Evolutionary conservation across 116 monocot species (phyloP), one percentile per base, ranked within the genome.

Genomic region (Dioscorea cayenensis): DNA sequence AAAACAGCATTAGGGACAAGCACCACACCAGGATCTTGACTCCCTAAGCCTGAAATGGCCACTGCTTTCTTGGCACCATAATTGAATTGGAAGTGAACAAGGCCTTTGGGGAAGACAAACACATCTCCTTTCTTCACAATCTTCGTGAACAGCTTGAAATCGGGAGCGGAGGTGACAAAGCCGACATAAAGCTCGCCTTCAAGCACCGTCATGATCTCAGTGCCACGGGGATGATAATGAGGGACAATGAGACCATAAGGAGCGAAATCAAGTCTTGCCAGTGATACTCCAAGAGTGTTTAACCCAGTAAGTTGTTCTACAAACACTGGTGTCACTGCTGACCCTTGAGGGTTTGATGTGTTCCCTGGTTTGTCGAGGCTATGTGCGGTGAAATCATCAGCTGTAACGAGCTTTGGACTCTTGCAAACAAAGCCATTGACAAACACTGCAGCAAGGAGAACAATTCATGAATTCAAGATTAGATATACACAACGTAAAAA

Each of bases 201-300:
- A 2, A 82, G 3, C 3, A 82, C 82, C 1, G 74, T 75, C 58
- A 75, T 59, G 22, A 82, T 25, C 66, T 71, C 82, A 65, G 85
- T 78, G 7, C 60, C 85, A 10, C 85, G 37, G 0, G 81, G 82
- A 49, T 85, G 85, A 17, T 36, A 75, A 78, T 82, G 85, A n/a
- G 85, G 85, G 32, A 82, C 72, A 43, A 65, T 79, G 22, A 85
- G 66, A 8, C 81, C 85, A 5, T 66, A 27, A 25, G 79, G 67
- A 37, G 70, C 68, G 63, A 76, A 84, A 66, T 83, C 86, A 3
- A 83, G 6, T 19, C 80, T 77, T 20, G 69, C 77, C 13, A 83
- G 3, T 3, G 87, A 75, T 49, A 87, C 72, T 67, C 87, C 87
- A 3, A 87, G 84, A 4, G 87, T 87, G 76, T 87, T 87, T 25